These are phyloP conservation scores for Coniochaeta prunicola DNA, from an alignment of 2,329 filamentous ascomycete genomes.

Conservation along the genomic window DNA sequence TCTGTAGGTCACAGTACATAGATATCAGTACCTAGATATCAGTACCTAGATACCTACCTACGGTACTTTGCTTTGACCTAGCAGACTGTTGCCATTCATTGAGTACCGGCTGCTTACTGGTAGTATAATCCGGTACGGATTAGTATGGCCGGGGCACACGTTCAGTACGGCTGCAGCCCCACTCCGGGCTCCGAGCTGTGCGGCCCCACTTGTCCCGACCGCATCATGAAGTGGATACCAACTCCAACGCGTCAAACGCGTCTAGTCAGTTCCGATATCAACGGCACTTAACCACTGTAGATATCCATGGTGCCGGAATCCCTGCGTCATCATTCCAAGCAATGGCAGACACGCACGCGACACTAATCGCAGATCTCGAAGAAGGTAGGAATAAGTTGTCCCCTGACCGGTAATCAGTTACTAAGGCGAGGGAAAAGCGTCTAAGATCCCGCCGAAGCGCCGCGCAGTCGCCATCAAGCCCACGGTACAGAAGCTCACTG, in stretches of 20 bases:
- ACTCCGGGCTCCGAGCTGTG: neutral
- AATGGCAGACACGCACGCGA: neutral
- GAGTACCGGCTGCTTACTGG: no score
- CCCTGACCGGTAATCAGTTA: conserved; percentile 3
- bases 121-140: neutral
- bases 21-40: no score
- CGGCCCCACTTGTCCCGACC: neutral
- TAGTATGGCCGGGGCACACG: neutral
- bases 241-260: neutral
- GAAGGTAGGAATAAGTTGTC: neutral
- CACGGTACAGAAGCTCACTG: conserved; percentile 55
- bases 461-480: conserved; percentile 55
- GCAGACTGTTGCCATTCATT: no score
- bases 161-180: neutral
- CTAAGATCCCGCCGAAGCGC: conserved; percentile 57
- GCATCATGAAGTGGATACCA: neutral
- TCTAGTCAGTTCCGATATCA: neutral
- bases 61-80: no score
- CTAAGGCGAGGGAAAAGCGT: conserved; percentile 31
- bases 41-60: no score
- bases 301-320: neutral
- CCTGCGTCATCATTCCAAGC: neutral
- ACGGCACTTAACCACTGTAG: neutral
- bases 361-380: neutral
- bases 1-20: no score